phyloP scores from a whole-genome alignment of 768 basidiomycete species.

The Sistotremastrum niveocremeum region DNA sequence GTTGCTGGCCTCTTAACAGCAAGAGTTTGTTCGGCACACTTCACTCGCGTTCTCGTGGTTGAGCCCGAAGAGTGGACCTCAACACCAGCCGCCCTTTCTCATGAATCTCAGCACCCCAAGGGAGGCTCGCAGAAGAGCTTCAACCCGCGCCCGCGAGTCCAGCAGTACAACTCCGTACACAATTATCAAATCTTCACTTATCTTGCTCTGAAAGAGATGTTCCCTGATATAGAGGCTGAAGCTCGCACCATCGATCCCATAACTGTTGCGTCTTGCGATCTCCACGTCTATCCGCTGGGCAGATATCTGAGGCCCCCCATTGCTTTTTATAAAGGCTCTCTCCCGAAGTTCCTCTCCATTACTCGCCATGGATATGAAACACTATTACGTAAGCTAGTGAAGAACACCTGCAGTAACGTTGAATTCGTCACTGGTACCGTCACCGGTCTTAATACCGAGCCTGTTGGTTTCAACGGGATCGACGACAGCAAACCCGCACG shows the following conservation, averaged over 20 bases:
- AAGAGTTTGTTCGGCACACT: constrained; percentile 19
- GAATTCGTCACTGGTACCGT: constrained; percentile 16
- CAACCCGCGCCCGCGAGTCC: constrained; percentile 11
- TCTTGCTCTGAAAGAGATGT: constrained; percentile 8
- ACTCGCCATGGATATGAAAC: constrained; percentile 18
- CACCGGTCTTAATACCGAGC: constrained; percentile 12
- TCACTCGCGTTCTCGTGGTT: constrained; percentile 18
- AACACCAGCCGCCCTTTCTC: not conserved
- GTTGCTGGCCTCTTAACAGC: constrained; percentile 21
- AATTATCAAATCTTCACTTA: constrained; percentile 6
- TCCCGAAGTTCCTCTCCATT: constrained; percentile 11
- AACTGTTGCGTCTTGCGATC: no score
- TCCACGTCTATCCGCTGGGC: no score
- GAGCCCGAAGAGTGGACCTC: constrained; percentile 19
- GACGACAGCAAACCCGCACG: no score
- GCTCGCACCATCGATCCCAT: no score
- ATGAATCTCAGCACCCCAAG: constrained; percentile 10
- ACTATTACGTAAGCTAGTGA: constrained; percentile 16
- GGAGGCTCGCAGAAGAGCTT: constrained; percentile 6
- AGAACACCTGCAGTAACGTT: constrained; percentile 12
- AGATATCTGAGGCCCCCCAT: no score
- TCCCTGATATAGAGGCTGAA: constrained; percentile 11
- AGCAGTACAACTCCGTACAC: constrained; percentile 17
- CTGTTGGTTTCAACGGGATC: constrained; percentile 5
- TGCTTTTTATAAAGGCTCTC: constrained; percentile 1